Conservation (phyloP, 2,329 filamentous ascomycete species). For the Grosmannia penicillata region DNA sequence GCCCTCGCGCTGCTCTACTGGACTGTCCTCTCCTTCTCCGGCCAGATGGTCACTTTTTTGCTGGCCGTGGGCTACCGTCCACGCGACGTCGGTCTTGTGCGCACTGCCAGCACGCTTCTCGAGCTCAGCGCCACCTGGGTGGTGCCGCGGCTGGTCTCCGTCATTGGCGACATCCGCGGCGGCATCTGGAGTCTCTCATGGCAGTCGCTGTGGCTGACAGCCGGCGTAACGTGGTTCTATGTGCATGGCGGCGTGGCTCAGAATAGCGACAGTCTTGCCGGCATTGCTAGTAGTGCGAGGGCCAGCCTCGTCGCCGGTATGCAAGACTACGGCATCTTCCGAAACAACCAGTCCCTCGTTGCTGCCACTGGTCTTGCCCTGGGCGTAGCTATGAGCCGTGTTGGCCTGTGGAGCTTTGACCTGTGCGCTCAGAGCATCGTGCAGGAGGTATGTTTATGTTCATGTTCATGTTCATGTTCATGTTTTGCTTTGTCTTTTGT, state of each 20-base stretch:
- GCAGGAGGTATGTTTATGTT: constrained; percentile 38
- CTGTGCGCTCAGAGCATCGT: constrained; percentile 44
- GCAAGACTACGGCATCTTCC: constrained; percentile 14
- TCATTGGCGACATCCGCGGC: constrained; percentile 43
- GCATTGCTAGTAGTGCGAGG: background rate
- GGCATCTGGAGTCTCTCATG: constrained; percentile 59
- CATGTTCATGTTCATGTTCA: no score
- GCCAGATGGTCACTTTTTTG: constrained; percentile 52
- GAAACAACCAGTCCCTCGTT: background rate
- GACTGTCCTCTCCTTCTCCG: constrained; percentile 42
- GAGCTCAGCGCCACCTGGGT: constrained; percentile 48
- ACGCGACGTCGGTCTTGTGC: constrained; percentile 33
- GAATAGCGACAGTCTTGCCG: background rate
- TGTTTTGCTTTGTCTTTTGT: background rate
- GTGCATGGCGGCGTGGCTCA: constrained; percentile 10
- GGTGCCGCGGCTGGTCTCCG: constrained; percentile 37
- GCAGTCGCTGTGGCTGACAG: constrained; percentile 43
- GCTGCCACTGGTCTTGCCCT: constrained; percentile 31
- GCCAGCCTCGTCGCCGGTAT: background rate
- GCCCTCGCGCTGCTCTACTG: constrained; percentile 45
- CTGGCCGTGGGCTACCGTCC: constrained; percentile 36
- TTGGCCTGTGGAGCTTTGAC: constrained; percentile 49
- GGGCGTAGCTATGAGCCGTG: constrained; percentile 37
- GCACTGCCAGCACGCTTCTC: constrained; percentile 35
- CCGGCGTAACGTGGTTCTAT: constrained; percentile 28